phyloP scores from a whole-genome alignment of 805 yeast species.

The Gaillardinia entomophila region DNA sequence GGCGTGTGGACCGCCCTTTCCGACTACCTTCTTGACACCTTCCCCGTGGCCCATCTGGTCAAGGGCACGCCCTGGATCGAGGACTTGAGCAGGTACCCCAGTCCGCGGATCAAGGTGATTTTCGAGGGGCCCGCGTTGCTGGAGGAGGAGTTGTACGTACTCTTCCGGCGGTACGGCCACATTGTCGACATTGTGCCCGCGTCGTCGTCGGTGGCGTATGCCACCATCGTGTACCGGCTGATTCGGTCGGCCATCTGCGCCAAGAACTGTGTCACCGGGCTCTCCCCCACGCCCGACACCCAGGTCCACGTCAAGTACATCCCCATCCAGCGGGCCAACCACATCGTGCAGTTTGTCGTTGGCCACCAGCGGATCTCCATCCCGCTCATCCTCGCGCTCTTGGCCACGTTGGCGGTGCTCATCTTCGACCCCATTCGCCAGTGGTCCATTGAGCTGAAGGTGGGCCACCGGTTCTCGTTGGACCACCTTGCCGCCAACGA shows the following conservation, averaged over 20 bases:
- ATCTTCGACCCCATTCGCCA: conserved; percentile 92
- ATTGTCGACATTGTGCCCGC: conserved; percentile 68
- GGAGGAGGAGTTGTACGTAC: conserved; percentile 74
- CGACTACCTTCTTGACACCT: conserved; percentile 4
- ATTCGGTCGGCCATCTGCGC: conserved; percentile 76
- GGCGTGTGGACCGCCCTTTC: too few relatives aligned
- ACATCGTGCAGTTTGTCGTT: conserved; percentile 51
- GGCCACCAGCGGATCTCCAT: conserved; percentile 79
- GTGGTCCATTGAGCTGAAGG: conserved; percentile 67
- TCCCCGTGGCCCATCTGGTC: conserved; percentile 61
- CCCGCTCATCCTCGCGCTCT: conserved; percentile 70
- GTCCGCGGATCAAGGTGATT: conserved; percentile 52
- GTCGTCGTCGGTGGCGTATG: conserved; percentile 40
- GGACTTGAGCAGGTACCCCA: conserved; percentile 77
- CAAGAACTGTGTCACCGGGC: conserved; percentile 84
- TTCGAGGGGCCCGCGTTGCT: conserved; percentile 74
- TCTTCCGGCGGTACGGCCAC: conserved; percentile 83
- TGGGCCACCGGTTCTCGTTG: conserved; percentile 54
- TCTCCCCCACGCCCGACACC: conserved; percentile 47
- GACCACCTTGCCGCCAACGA: conserved; percentile 37
- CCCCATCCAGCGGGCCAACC: conserved; percentile 47
- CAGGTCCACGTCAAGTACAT: conserved; percentile 68
- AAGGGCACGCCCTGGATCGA: conserved; percentile 96
- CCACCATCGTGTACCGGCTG: conserved; percentile 50
- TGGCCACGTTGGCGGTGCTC: conserved; percentile 77